A percentile compares a stretch with the other conserved stretches of the same genome.
These are phyloP conservation scores for Hortaea werneckii DNA, from an alignment of 2,329 filamentous ascomycete genomes.

Conservation along the genomic window DNA sequence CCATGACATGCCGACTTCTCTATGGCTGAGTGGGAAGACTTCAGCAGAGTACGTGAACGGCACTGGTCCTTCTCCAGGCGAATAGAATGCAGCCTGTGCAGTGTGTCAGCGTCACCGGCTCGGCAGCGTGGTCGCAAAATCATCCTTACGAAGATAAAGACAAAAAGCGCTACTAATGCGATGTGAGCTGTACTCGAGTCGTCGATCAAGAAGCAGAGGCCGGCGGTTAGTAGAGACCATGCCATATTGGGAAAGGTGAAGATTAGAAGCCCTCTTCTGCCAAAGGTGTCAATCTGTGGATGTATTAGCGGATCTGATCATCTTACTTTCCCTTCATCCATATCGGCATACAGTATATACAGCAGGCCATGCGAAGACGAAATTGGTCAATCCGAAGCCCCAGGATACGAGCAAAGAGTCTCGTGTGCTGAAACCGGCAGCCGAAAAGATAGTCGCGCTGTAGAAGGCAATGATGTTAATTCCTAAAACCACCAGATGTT, in stretches of 20 bases:
- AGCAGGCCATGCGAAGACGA: constrained; percentile 21
- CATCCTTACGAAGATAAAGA: constrained; percentile 39
- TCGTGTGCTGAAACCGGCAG: constrained; percentile 25
- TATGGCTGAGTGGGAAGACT: constrained; percentile 59
- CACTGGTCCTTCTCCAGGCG: constrained; percentile 36
- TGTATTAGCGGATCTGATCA: neutral
- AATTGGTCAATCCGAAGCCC: constrained; percentile 39
- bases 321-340: constrained; percentile 35
- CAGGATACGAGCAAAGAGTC: constrained; percentile 32
- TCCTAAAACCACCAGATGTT: neutral
- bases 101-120: too few species aligned
- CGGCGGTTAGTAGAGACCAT: constrained; percentile 37
- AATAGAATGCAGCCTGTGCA: constrained; percentile 17
- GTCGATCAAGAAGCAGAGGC: constrained; percentile 44
- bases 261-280: constrained; percentile 40
- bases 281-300: constrained; percentile 38
- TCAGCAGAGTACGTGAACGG: constrained; percentile 55
- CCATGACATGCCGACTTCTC: constrained; percentile 62
- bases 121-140: constrained; percentile 17
- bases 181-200: constrained; percentile 31
- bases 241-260: constrained; percentile 44
- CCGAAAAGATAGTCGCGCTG: constrained; percentile 19
- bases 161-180: constrained; percentile 34
- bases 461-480: constrained; percentile 24
- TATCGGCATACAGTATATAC: neutral